Evolutionary conservation across 2,329 filamentous ascomycete genomes (phyloP), one percentile per base, ranked within the genome.

Genomic region (Exophiala phaeomuriformis): DNA sequence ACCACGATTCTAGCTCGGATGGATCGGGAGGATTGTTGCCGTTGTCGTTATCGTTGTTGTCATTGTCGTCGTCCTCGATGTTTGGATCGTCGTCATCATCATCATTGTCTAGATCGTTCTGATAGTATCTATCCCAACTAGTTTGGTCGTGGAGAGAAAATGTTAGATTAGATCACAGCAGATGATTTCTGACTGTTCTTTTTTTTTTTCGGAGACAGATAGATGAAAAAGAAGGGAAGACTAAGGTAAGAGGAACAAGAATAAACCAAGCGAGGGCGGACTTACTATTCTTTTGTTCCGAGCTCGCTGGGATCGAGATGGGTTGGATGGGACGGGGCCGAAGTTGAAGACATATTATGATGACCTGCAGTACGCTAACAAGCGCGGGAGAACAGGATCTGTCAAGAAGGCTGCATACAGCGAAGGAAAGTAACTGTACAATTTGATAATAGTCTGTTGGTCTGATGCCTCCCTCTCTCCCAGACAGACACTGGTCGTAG

Each of bases 261-360:
- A 19, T 19, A 19, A 19, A 19, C 19, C 19, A 19, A 19, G 2
- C 19, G 19, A 19, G 19, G 19, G 19, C 46, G 40, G 39, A 77
- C 82, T 64, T 75, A 94, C 89, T 95, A 94, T 76, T 91, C 84
- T 71, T 89, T 95, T 31, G 89, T 95, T 47, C 91, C 91, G 31
- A 97, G 80, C 68, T 81, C 67, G 76, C 79, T 95, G 12, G 90
- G 88, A 61, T 86, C 80, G 29, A 95, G 83, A 63, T 86, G 81
- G 1, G 71, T 71, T n/a, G 84, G 84, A n/a, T 46, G 53, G 10
- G 54, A 55, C 74, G 57, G 30, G 12, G 48, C 44, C 33, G 7
- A 19, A 19, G 33, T 36, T 4, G 9, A 29, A 7, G 47, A 12
- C 46, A 49, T 53, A 33, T 9, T 50, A 7, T 6, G 33, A 35